These are phyloP conservation scores for Allantophomopsis cytisporea DNA, from an alignment of 2,329 filamentous ascomycete species.

Conservation along the genomic window DNA sequence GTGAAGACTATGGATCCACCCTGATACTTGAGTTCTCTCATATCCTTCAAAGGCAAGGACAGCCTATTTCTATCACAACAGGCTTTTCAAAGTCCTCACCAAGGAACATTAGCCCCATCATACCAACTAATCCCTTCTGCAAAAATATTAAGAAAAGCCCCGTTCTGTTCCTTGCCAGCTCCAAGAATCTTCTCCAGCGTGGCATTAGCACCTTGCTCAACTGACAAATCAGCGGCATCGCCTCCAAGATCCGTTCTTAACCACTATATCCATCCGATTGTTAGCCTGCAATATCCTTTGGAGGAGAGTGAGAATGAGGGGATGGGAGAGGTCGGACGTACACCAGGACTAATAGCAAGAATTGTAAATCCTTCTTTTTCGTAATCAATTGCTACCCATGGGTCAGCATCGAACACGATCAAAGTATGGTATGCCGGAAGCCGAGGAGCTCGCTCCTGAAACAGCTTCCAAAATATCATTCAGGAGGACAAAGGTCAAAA, in stretches of 20 bases:
- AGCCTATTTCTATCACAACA: no score
- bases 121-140: slow-evolving; percentile 15
- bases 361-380: no score
- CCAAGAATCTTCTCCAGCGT: slow-evolving; percentile 28
- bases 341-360: slow-evolving; percentile 28
- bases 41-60: no score
- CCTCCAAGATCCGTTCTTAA: slow-evolving; percentile 28
- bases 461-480: no score
- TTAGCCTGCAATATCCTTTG: slow-evolving; percentile 4
- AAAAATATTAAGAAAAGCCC: slow-evolving; percentile 40
- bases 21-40: no score
- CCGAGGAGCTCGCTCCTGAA: no score
- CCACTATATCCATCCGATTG: slow-evolving; percentile 25
- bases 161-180: slow-evolving; percentile 23
- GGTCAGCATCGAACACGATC: no score
- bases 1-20: no score
- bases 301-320: not conserved
- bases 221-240: slow-evolving; percentile 24
- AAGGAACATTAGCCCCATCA: slow-evolving; percentile 16
- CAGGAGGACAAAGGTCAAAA: no score
- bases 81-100: no score
- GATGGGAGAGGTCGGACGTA: slow-evolving; percentile 18
- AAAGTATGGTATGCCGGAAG: no score
- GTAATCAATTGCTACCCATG: no score
- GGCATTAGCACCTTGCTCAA: slow-evolving; percentile 22